Conservation (phyloP, 495 filamentous ascomycete genomes). For the Collariella sp. region DNA sequence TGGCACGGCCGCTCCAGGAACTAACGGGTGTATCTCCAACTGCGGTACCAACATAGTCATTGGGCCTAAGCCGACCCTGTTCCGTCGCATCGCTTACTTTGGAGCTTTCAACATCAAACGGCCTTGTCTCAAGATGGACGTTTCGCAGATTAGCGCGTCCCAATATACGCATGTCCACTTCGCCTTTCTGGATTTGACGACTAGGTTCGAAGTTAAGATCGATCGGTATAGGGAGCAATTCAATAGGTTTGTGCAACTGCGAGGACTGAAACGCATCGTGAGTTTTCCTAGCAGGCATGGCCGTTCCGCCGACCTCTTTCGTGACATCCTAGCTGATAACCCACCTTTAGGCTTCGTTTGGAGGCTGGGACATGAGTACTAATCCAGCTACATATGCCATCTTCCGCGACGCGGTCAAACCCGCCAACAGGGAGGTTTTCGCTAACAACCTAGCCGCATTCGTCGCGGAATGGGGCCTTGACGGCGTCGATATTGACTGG, state of each 20-base stretch:
- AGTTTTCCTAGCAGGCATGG: too few relatives aligned
- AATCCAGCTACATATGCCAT: constrained; percentile 13
- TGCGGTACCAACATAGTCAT: constrained; percentile 37
- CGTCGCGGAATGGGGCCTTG: constrained; percentile 24
- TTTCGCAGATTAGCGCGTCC: constrained; percentile 18
- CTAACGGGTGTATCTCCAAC: constrained; percentile 42
- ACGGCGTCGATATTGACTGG: constrained; percentile 36
- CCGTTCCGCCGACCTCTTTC: too few relatives aligned
- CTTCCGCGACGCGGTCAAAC: constrained; percentile 17
- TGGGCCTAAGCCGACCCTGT: background rate
- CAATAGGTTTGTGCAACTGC: constrained; percentile 14
- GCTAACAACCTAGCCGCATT: constrained; percentile 23
- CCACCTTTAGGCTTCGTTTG: too few relatives aligned
- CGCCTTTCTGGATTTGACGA: constrained; percentile 20
- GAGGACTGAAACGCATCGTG: constrained; percentile 25
- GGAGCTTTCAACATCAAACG: constrained; percentile 22
- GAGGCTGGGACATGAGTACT: constrained; percentile 28
- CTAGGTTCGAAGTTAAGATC: constrained; percentile 9
- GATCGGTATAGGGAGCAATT: constrained; percentile 11
- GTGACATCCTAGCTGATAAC: too few relatives aligned
- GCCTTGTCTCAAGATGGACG: constrained; percentile 20
- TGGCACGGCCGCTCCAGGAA: constrained; percentile 26
- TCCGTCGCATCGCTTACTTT: constrained; percentile 23
- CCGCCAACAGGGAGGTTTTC: constrained; percentile 19
- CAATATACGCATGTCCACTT: constrained; percentile 26